Evolutionary conservation across 179 eudicot species (phyloP).

Genomic region (Corrigiola litoralis): DNA sequence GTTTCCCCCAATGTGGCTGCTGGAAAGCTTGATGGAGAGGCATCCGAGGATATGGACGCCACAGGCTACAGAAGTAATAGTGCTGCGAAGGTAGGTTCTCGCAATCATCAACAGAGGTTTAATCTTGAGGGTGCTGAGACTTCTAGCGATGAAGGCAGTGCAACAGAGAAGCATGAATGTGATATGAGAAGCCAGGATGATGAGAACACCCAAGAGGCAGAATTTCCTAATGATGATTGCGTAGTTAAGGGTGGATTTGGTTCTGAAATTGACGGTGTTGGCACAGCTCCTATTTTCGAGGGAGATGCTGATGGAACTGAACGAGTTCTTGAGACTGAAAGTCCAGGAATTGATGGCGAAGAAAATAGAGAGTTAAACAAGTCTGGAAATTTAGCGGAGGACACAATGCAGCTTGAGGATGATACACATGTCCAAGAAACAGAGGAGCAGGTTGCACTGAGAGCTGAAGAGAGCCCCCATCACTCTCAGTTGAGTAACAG

Average conservation of each 20-base stretch:
- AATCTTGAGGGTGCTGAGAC: constrained; percentile 34
- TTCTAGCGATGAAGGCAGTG: constrained; percentile 66
- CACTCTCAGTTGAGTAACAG: constrained; percentile 26
- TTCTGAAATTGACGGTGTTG: constrained; percentile 78
- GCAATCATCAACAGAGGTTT: constrained; percentile 30
- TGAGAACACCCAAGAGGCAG: constrained; percentile 80
- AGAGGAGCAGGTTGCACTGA: constrained; percentile 29
- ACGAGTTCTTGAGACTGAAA: constrained; percentile 65
- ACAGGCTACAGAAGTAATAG: constrained; percentile 27
- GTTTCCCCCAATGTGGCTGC: constrained; percentile 29
- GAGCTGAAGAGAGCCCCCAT: constrained; percentile 26
- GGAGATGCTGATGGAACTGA: constrained; percentile 63
- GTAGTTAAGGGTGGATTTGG: constrained; percentile 67
- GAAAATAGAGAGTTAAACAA: constrained; percentile 36
- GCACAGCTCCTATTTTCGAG: constrained; percentile 44
- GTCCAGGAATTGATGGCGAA: constrained; percentile 35
- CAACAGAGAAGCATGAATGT: constrained; percentile 89
- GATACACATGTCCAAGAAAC: constrained; percentile 45
- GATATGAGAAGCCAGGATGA: constrained; percentile 53
- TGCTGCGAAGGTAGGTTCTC: constrained; percentile 29
- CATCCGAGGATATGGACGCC: constrained; percentile 28
- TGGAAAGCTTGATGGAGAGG: constrained; percentile 21
- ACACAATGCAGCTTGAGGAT: constrained; percentile 69
- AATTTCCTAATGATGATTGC: constrained; percentile 43
- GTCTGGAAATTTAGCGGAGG: constrained; percentile 36